Evolutionary conservation across 148 eudicot genomes (phyloP).

Genomic region (Drosera capensis): DNA sequence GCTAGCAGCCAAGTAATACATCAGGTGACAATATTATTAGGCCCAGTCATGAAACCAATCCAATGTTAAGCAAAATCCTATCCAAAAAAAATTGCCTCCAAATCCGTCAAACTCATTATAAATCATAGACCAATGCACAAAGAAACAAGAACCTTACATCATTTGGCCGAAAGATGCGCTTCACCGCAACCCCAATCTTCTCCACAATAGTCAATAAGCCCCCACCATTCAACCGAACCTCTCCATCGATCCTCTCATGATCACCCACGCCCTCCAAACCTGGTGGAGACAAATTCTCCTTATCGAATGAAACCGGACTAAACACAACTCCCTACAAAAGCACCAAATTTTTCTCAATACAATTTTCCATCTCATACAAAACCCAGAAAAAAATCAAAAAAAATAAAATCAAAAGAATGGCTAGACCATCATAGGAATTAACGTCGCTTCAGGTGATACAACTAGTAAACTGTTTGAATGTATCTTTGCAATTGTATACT

Average conservation of each 20-base stretch:
- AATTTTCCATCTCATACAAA: too few species aligned
- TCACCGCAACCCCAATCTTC: slow-evolving; percentile 25
- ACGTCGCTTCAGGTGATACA: too few species aligned
- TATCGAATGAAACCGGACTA: slow-evolving; percentile 47
- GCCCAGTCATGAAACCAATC: too few species aligned
- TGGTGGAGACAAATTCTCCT: slow-evolving; percentile 17
- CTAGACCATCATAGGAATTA: too few species aligned
- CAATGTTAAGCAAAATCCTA: too few species aligned
- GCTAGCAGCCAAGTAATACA: too few species aligned
- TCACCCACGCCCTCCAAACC: slow-evolving; percentile 13
- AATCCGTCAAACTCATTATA: neutral
- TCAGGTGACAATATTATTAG: too few species aligned
- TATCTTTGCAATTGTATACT: too few species aligned
- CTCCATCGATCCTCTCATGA: slow-evolving; percentile 13
- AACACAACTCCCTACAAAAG: slow-evolving; percentile 53
- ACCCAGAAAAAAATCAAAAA: neutral
- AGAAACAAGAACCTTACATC: slow-evolving; percentile 28
- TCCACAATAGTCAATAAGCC: slow-evolving; percentile 22
- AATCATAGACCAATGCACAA: neutral
- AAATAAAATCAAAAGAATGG: neutral
- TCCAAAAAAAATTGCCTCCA: too few species aligned
- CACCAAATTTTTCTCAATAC: neutral
- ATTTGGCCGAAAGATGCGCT: slow-evolving; percentile 40
- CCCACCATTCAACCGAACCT: slow-evolving; percentile 10
- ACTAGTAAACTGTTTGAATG: too few species aligned